Evolutionary conservation across 768 basidiomycete genomes (phyloP), one percentile per base, ranked within the genome.

Genomic region (Glaciozyma martinii): DNA sequence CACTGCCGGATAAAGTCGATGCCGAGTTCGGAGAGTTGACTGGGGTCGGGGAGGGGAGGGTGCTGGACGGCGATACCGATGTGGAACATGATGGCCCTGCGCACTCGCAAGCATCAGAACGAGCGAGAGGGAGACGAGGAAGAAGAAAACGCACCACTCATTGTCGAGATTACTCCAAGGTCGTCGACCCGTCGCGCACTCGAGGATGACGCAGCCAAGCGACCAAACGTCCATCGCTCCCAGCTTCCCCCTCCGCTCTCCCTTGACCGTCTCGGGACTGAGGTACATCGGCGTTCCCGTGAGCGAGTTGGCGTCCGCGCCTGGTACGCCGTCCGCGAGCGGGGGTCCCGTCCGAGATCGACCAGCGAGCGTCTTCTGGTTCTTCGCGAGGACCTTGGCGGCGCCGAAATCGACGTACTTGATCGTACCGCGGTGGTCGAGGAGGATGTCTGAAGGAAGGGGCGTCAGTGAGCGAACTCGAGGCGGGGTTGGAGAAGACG

Each of bases 201-300:
- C 93, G 37, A 98, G 83, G 19, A 98, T 86, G n/a, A 98, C 91
- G 74, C 95, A 98, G 23, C 95, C 95, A 63, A 97, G 78, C 29
- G 91, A 90, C 95, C 95, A 99, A 52, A 99, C 86, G 75, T 99
- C 95, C 89, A 95, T 95, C 16, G 94, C 90, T 23, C 95, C 95
- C 68, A 89, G 85, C 58, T 87, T 81, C 32, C 92, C 91, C 19
- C 85, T 80, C 67, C 82, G 86, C 72, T 94, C 90, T 72, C 88
- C 95, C 79, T 94, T 90, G 80, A 99, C 98, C 60, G 95, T 85
- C 75, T 99, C 95, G 2, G 95, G 95, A 8, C 93, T 95, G 90
- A 99, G 97, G 77, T 99, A 98, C 94, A 98, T 98, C 0, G 95
- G 95, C 18, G 95, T 99, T 0, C 73, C 94, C 1, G 93, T 95